phyloP scores from a whole-genome alignment of 805 yeast species.

The Candida suzukii region DNA sequence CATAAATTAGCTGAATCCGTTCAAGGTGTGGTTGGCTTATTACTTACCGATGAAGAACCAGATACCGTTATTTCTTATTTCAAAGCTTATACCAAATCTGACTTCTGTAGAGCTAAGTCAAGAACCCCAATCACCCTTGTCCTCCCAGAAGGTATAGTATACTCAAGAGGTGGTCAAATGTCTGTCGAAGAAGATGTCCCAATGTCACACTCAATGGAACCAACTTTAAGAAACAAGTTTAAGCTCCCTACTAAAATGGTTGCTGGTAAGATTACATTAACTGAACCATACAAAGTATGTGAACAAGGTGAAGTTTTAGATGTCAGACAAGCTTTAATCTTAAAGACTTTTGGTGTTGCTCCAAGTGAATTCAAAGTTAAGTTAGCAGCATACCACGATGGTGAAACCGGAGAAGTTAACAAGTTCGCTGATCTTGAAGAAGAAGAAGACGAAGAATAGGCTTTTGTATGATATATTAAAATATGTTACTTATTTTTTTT shows the following conservation, averaged over 20 bases:
- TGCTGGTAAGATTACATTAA: conserved; percentile 77
- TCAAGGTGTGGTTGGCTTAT: conserved; percentile 77
- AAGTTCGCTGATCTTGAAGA: not conserved
- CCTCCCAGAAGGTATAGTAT: conserved; percentile 85
- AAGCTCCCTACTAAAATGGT: conserved; percentile 89
- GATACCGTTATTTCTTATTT: conserved; percentile 90
- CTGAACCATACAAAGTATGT: conserved; percentile 75
- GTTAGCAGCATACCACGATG: conserved; percentile 71
- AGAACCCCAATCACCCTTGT: conserved; percentile 76
- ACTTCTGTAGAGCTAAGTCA: conserved; percentile 86
- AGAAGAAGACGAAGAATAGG: not conserved
- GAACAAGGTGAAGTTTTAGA: conserved; percentile 72
- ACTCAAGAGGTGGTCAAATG: conserved; percentile 93
- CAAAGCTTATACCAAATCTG: conserved; percentile 66
- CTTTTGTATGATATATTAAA: too few relatives aligned
- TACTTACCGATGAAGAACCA: conserved; percentile 84
- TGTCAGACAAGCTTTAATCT: conserved; percentile 83
- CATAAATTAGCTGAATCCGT: conserved; percentile 58
- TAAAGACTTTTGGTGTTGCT: conserved; percentile 95
- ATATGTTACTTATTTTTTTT: too few relatives aligned
- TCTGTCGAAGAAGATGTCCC: conserved; percentile 91
- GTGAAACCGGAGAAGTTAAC: conserved; percentile 36
- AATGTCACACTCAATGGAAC: conserved; percentile 92
- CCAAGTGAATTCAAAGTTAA: conserved; percentile 84
- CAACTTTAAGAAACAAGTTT: conserved; percentile 79